Evolutionary conservation across 805 yeast species (phyloP).

Genomic region (Cyberlindnera euphorbiiphila): DNA sequence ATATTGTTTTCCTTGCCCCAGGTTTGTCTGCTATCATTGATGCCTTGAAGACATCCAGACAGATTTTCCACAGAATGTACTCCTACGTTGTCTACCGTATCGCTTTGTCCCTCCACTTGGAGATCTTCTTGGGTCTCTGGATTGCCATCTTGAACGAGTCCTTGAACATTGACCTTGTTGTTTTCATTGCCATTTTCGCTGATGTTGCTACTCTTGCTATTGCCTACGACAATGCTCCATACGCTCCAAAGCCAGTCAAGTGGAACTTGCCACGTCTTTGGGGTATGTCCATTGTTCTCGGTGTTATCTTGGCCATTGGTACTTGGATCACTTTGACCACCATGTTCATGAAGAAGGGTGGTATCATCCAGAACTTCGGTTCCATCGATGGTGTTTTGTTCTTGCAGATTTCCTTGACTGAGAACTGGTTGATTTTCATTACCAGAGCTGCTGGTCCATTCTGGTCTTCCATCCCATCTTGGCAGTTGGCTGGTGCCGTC

Average conservation of each 20-base stretch:
- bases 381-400: slow-evolving; percentile 88
- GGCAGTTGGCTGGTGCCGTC: slow-evolving; percentile 96
- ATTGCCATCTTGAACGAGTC: slow-evolving; percentile 88
- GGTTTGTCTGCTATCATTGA: slow-evolving; percentile 94
- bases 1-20: slow-evolving; percentile 92
- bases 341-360: slow-evolving; percentile 86
- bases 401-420: slow-evolving; percentile 91
- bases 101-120: slow-evolving; percentile 92
- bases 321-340: slow-evolving; percentile 94
- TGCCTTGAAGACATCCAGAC: slow-evolving; percentile 92
- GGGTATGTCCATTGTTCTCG: slow-evolving; percentile 92
- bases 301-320: slow-evolving; percentile 82
- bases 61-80: slow-evolving; percentile 99
- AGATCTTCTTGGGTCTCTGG: slow-evolving; percentile 93
- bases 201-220: slow-evolving; percentile 96
- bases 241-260: slow-evolving; percentile 87
- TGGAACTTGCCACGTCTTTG: slow-evolving; percentile 97
- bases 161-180: slow-evolving; percentile 85
- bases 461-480: slow-evolving; percentile 95
- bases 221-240: slow-evolving; percentile 97
- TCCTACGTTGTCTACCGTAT: slow-evolving; percentile 97
- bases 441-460: slow-evolving; percentile 97
- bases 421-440: slow-evolving; percentile 95
- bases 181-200: slow-evolving; percentile 95
- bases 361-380: slow-evolving; percentile 96